Evolutionary conservation across 2,329 filamentous ascomycete genomes (phyloP), one percentile per base, ranked within the genome.

Genomic region (Penicillium sp.): DNA sequence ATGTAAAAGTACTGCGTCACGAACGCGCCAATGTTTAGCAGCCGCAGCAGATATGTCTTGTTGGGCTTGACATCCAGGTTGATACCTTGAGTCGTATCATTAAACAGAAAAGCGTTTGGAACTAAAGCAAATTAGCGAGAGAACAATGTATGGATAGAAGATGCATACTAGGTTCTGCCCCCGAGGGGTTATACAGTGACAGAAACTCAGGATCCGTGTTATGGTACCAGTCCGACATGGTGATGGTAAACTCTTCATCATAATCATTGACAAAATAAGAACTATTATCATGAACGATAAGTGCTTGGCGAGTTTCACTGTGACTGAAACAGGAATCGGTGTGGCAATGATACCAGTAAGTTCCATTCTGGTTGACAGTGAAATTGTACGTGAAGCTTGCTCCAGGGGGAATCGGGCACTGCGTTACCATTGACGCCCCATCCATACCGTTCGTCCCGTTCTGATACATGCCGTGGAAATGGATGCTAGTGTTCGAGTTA

Each of bases 381-480:
- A 91, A 91, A 16, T 81, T 81, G 67, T 91, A 91, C 0, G 80
- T 84, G 60, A 88, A 87, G 1, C 76, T 82, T 2, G 77, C 73
- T 1, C 83, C 83, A 0, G 87, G 84, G 0, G 83, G 78, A 47
- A 91, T 86, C 0, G 82, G 79, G 60, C 86, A 89, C 66, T 89
- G 87, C 0, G 82, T 86, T 5, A 89, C 79, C 35, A 83, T 86
- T 0, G 83, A 77, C 1, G 87, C 81, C 0, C 89, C 89, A 64
- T 93, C 89, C 85, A 90, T 89, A 56, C 80, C 79, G 58, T 84
- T 89, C 0, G 87, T 89, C 11, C 87, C 87, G 62, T 89, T 89
- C 66, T 91, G 88, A 66, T 84, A 90, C 60, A 93, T 79, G 16
- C 89, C 89, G 63, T 93, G 89, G 69, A 89, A 92, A 67, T 93